Conservation (phyloP, 176 grass and related monocot species). For the Aegilops speltoides region DNA sequence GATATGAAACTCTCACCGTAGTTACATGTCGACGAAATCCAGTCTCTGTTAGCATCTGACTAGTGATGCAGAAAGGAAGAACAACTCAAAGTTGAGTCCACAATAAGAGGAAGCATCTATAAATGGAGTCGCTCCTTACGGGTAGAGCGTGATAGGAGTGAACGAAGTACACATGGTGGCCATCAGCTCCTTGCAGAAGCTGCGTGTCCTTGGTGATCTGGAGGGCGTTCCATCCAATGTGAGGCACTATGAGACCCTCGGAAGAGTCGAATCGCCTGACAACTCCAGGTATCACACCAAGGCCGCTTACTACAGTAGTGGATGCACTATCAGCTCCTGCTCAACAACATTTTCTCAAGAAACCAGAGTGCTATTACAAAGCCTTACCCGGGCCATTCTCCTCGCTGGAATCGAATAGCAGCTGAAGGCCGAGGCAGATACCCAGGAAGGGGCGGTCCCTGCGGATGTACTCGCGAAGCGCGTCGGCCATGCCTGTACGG, state of each 20-base stretch:
- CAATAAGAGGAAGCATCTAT: slow-evolving; percentile 4
- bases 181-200: slow-evolving; percentile 75
- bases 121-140: slow-evolving; percentile 37
- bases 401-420: slow-evolving; percentile 93
- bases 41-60: slow-evolving; percentile 88
- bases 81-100: slow-evolving; percentile 34
- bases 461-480: slow-evolving; percentile 72
- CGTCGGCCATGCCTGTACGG: slow-evolving; percentile 77
- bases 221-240: slow-evolving; percentile 97
- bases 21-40: slow-evolving; percentile 87
- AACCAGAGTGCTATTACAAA: neutral
- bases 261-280: slow-evolving; percentile 86
- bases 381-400: slow-evolving; percentile 78
- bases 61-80: slow-evolving; percentile 43
- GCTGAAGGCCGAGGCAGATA: slow-evolving; percentile 92
- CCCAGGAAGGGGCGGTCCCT: slow-evolving; percentile 89
- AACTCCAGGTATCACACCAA: slow-evolving; percentile 88
- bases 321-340: slow-evolving; percentile 23
- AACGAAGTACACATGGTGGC: slow-evolving; percentile 95
- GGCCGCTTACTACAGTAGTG: slow-evolving; percentile 68
- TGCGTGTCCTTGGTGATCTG: slow-evolving; percentile 76
- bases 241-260: slow-evolving; percentile 79
- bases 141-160: slow-evolving; percentile 85
- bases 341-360: neutral
- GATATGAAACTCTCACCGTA: slow-evolving; percentile 88